Conservation (phyloP, 176 grass and related monocot species). For the Phoenix roebelenii region DNA sequence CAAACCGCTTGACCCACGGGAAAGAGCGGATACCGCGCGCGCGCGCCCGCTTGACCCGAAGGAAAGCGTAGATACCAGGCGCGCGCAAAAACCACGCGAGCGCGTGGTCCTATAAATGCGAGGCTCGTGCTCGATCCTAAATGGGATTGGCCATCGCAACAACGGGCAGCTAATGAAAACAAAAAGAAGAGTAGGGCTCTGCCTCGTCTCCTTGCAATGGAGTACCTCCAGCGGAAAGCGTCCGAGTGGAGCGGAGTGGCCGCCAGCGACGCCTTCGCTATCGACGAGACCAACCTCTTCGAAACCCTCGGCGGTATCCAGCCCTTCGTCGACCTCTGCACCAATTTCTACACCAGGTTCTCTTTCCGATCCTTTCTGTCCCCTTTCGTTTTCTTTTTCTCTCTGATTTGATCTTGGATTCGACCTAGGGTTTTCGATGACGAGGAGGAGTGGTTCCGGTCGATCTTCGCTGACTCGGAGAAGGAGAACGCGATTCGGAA, state of each 20-base stretch:
- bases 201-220: slow-evolving; percentile 24
- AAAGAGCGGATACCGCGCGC: too few relatives aligned
- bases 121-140: too few relatives aligned
- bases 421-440: slow-evolving; percentile 64
- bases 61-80: too few relatives aligned
- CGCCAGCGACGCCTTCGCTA: slow-evolving; percentile 59
- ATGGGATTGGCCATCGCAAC: too few relatives aligned
- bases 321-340: slow-evolving; percentile 86
- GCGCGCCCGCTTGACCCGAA: too few relatives aligned
- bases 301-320: slow-evolving; percentile 71
- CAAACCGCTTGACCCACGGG: too few relatives aligned
- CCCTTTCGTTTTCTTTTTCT: neutral
- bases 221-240: slow-evolving; percentile 90
- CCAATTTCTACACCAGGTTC: slow-evolving; percentile 93
- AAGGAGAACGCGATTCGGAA: slow-evolving; percentile 95
- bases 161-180: too few relatives aligned
- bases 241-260: slow-evolving; percentile 92
- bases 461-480: slow-evolving; percentile 71
- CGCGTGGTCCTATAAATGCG: too few relatives aligned
- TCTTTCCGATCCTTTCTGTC: neutral
- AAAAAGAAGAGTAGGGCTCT: too few relatives aligned
- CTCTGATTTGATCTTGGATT: neutral
- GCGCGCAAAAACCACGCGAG: too few relatives aligned
- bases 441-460: slow-evolving; percentile 84
- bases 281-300: slow-evolving; percentile 79